A percentile compares a stretch with the other conserved stretches of the same genome.
Evolutionary conservation across 2,329 filamentous ascomycete genomes (phyloP).

Genomic region (Fusarium guadeloupense): DNA sequence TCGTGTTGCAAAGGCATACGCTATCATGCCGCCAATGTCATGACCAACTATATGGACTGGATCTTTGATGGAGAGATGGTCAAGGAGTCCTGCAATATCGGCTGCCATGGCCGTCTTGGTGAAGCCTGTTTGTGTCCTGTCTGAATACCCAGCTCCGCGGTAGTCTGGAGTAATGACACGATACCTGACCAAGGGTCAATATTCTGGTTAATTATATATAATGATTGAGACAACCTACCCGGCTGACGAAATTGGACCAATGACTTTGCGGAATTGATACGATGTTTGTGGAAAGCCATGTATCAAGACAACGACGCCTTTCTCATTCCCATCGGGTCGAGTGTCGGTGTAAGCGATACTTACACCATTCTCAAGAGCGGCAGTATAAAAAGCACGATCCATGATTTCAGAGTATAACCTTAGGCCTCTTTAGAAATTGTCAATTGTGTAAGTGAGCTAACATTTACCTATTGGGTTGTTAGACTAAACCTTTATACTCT

Average conservation of each 20-base stretch:
- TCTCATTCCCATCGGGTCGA: background rate
- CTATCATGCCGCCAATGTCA: slow-evolving; percentile 26
- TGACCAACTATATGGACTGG: slow-evolving; percentile 11
- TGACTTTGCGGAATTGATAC: slow-evolving; percentile 18
- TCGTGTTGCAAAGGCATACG: slow-evolving; percentile 13
- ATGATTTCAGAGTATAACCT: background rate
- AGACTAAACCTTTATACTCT: background rate
- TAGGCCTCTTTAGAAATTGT: background rate
- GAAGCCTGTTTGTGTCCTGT: slow-evolving; percentile 13
- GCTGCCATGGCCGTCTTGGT: slow-evolving; percentile 21
- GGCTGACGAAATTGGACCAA: slow-evolving; percentile 1
- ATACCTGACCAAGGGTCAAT: background rate
- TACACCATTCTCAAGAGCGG: slow-evolving; percentile 1
- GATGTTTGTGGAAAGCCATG: slow-evolving; percentile 23
- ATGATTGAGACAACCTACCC: background rate
- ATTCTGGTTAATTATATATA: background rate
- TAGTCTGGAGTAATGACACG: slow-evolving; percentile 15
- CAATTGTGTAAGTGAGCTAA: background rate
- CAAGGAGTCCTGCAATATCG: slow-evolving; percentile 5
- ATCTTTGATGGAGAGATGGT: slow-evolving; percentile 4
- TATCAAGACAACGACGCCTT: slow-evolving; percentile 10
- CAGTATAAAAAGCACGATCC: slow-evolving; percentile 9
- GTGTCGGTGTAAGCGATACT: slow-evolving; percentile 19
- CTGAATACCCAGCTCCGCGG: slow-evolving; percentile 12
- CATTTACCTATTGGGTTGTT: background rate